Evolutionary conservation across 176 grass and related monocot species (phyloP), one percentile per base, ranked within the genome.

Genomic region (Alopecurus myosuroides): DNA sequence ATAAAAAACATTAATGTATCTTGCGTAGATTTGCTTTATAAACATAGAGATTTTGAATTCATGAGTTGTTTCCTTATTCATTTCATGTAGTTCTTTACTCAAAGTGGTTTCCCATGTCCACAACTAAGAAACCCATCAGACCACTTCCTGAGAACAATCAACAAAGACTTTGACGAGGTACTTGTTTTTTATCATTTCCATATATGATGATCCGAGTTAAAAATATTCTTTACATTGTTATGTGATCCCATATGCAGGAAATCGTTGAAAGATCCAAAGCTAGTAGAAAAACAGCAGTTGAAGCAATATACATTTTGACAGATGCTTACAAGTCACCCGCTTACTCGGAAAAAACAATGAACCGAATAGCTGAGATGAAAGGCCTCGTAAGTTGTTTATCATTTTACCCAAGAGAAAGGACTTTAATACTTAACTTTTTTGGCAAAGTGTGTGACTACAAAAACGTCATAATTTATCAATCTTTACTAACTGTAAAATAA

Each of bases 111-210:
- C n/a, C n/a, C n/a, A n/a, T n/a, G n/a, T n/a, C n/a, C n/a, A n/a
- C n/a, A n/a, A n/a, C n/a, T n/a, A n/a, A n/a, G n/a, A n/a, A n/a
- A n/a, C n/a, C n/a, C n/a, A n/a, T n/a, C n/a, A n/a, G n/a, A n/a
- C n/a, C n/a, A n/a, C n/a, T n/a, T n/a, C n/a, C n/a, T n/a, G n/a
- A n/a, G n/a, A n/a, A n/a, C n/a, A n/a, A n/a, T n/a, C n/a, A n/a
- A n/a, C n/a, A n/a, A n/a, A n/a, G n/a, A n/a, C n/a, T n/a, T 88
- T 76, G 86, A 91, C 5, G 80, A 88, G 88, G 88, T 90, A 82
- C 2, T 17, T 36, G 10, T 11, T 36, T 36, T 29, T 62, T 64
- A 3, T 33, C 8, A 48, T 9, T 61, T 40, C 25, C 2, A 48
- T 41, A 25, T 15, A 66, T 71, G 22, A 33, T 56, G 9, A 13